phyloP scores from a whole-genome alignment of 495 filamentous ascomycete species.

The Lindgomyces ingoldianus region DNA sequence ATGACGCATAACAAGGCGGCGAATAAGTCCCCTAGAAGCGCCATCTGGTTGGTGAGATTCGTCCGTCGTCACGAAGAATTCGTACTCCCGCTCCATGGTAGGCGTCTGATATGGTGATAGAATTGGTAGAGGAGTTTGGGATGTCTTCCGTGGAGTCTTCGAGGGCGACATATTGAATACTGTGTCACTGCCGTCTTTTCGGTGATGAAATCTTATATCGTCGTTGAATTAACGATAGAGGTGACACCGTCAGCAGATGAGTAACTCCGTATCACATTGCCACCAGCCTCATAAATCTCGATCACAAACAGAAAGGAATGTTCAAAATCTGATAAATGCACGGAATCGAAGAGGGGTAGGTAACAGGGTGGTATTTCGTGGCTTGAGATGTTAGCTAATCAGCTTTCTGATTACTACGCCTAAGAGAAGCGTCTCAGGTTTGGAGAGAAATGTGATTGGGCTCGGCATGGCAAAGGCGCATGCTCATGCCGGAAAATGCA shows the following conservation, averaged over 20 bases:
- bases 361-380: neutral
- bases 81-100: constrained; percentile 25
- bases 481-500: neutral
- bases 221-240: no score
- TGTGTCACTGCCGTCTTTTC: no score
- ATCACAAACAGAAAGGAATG: neutral
- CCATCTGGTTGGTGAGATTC: constrained; percentile 28
- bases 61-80: constrained; percentile 34
- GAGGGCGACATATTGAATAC: no score
- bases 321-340: neutral
- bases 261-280: neutral
- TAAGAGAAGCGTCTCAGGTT: neutral
- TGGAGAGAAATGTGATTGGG: neutral
- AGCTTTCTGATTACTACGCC: constrained; percentile 5
- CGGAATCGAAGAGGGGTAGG: neutral
- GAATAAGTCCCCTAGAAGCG: constrained; percentile 21
- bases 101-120: neutral
- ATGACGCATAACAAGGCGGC: constrained; percentile 34
- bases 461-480: neutral
- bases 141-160: no score
- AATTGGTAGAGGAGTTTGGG: no score
- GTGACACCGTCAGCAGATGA: neutral
- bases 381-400: constrained; percentile 17
- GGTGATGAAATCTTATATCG: neutral
- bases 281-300: neutral